Percentiles rank a stretch among this genome's conserved stretches.
Evolutionary conservation across 2,329 filamentous ascomycete genomes (phyloP).

Genomic region (Tolypocladium guangdongense): DNA sequence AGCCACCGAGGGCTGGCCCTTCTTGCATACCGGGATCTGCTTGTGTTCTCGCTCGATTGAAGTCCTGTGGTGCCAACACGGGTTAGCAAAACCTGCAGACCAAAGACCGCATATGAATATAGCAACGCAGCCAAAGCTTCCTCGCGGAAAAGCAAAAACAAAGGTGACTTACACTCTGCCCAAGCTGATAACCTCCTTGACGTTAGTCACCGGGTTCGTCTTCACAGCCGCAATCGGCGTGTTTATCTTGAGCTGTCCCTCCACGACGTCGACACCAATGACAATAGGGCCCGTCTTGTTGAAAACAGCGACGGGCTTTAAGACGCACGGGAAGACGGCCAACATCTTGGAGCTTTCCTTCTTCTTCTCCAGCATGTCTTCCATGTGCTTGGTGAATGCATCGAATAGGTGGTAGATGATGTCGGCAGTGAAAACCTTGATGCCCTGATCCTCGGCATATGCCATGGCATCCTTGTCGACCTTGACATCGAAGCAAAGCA

Average conservation of each 20-base stretch:
- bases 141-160: neutral
- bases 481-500: slow-evolving; percentile 99
- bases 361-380: slow-evolving; percentile 72
- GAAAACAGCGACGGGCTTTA: slow-evolving; percentile 85
- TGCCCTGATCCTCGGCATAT: slow-evolving; percentile 86
- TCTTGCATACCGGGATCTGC: slow-evolving; percentile 82
- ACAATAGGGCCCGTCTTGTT: slow-evolving; percentile 97
- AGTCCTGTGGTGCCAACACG: slow-evolving; percentile 44
- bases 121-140: too few species aligned
- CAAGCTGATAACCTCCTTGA: slow-evolving; percentile 73
- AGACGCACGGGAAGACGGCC: slow-evolving; percentile 93
- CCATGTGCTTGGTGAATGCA: slow-evolving; percentile 91
- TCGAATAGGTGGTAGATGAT: slow-evolving; percentile 99
- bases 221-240: slow-evolving; percentile 86
- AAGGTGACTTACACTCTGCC: slow-evolving; percentile 81
- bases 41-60: slow-evolving; percentile 98
- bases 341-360: slow-evolving; percentile 94
- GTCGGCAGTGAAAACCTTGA: slow-evolving; percentile 97
- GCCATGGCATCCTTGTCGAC: slow-evolving; percentile 90
- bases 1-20: slow-evolving; percentile 92
- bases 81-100: slow-evolving; percentile 19
- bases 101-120: neutral
- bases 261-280: slow-evolving; percentile 88
- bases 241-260: slow-evolving; percentile 75
- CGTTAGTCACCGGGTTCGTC: slow-evolving; percentile 64